Evolutionary conservation across 2,329 filamentous ascomycete genomes (phyloP).

Genomic region (Metarhizium guizhouense): DNA sequence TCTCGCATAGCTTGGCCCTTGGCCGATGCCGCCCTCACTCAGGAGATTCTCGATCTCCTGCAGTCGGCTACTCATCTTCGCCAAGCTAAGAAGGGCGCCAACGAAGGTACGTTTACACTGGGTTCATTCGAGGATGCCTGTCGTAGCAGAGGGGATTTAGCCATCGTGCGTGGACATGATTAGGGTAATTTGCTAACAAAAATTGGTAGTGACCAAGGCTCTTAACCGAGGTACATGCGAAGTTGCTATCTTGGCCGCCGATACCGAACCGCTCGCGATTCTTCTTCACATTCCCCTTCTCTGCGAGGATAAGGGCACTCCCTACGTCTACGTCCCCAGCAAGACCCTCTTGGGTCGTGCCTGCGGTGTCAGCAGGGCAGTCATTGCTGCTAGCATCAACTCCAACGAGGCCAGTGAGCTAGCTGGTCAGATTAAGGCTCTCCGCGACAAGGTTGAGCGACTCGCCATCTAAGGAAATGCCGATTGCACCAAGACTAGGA

Average conservation of each 20-base stretch:
- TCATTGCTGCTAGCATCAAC: slow-evolving; percentile 83
- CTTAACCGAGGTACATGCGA: slow-evolving; percentile 87
- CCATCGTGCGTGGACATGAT: too few relatives aligned
- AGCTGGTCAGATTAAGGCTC: slow-evolving; percentile 72
- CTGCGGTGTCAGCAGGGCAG: slow-evolving; percentile 78
- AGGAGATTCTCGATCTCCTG: slow-evolving; percentile 75
- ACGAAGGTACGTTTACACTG: slow-evolving; percentile 44
- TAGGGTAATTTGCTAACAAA: not conserved
- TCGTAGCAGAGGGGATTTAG: not conserved
- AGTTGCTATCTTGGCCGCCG: slow-evolving; percentile 80
- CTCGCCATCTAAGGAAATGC: slow-evolving; percentile 69
- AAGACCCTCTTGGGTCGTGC: slow-evolving; percentile 84
- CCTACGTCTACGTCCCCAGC: slow-evolving; percentile 61
- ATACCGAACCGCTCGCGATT: slow-evolving; percentile 81
- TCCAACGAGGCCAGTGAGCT: slow-evolving; percentile 88
- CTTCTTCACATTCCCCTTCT: slow-evolving; percentile 83
- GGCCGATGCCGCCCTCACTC: slow-evolving; percentile 64
- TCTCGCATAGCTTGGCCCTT: slow-evolving; percentile 52
- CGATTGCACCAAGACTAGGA: not conserved
- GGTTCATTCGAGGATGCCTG: not conserved
- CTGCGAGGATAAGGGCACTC: slow-evolving; percentile 66
- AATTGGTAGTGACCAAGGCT: slow-evolving; percentile 57
- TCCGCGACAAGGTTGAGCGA: slow-evolving; percentile 94
- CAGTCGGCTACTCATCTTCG: slow-evolving; percentile 59
- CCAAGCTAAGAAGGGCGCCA: slow-evolving; percentile 84